phyloP scores from a whole-genome alignment of 1,284 basidiomycete species.

The Cronartium ribicola region DNA sequence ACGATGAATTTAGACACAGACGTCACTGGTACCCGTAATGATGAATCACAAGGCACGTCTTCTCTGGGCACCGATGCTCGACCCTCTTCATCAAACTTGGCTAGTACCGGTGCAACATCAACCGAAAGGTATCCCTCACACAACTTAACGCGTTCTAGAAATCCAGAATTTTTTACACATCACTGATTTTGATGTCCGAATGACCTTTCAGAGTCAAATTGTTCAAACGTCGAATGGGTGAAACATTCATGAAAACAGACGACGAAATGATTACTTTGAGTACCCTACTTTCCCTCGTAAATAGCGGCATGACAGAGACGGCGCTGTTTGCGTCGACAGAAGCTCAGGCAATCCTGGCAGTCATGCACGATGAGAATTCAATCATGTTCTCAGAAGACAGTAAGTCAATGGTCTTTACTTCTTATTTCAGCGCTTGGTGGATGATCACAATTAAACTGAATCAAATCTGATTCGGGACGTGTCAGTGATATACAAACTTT shows the following conservation, averaged over 20 bases:
- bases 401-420: conserved; percentile 17
- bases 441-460: background rate
- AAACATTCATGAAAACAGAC: conserved; percentile 66
- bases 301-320: conserved; percentile 67
- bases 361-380: conserved; percentile 77
- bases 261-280: conserved; percentile 64
- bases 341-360: conserved; percentile 58
- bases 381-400: conserved; percentile 77
- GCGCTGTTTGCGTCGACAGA: conserved; percentile 74
- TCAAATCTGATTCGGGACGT: background rate
- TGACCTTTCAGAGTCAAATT: conserved; percentile 60
- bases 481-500: conserved; percentile 15
- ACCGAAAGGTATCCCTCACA: conserved; percentile 23
- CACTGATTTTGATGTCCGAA: conserved; percentile 45
- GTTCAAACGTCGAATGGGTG: conserved; percentile 70
- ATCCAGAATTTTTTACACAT: too few species aligned
- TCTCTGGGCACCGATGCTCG: background rate
- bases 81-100: background rate
- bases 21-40: background rate
- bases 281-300: conserved; percentile 70
- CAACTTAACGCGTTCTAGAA: conserved; percentile 37
- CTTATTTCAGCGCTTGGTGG: background rate
- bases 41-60: conserved; percentile 24
- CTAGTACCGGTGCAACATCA: conserved; percentile 3
- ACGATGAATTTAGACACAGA: conserved; percentile 16